Conservation (phyloP, 2,329 filamentous ascomycete genomes). For the Fusarium bulbicola region DNA sequence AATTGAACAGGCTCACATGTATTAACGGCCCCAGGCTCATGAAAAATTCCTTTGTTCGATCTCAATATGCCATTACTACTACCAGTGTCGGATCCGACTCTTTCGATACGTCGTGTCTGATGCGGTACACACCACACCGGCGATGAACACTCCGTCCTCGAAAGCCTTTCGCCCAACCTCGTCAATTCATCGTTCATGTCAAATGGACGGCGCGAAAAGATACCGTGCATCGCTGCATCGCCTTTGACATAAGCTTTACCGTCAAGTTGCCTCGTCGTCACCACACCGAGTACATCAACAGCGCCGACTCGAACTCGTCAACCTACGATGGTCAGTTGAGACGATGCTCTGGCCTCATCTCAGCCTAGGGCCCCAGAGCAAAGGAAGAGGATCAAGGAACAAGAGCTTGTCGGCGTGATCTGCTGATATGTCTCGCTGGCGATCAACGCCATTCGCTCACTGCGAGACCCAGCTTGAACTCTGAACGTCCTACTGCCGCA, state of each 20-base stretch:
- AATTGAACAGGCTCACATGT: neutral
- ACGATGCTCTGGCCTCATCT: neutral
- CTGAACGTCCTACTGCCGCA: neutral
- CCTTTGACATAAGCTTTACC: neutral
- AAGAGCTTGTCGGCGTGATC: neutral
- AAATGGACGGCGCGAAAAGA: neutral
- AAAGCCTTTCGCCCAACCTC: neutral
- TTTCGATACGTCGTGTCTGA: neutral
- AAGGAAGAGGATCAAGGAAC: rapidly evolving
- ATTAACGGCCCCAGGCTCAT: neutral
- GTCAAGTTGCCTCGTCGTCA: neutral
- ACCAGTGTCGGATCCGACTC: neutral
- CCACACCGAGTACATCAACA: neutral
- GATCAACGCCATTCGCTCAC: neutral
- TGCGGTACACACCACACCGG: no score
- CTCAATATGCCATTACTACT: neutral
- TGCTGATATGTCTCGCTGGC: neutral
- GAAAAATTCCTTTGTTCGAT: neutral
- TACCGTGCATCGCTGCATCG: neutral
- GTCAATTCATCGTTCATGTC: neutral
- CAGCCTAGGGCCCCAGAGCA: neutral
- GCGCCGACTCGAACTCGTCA: neutral
- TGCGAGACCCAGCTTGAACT: neutral
- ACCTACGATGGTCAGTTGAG: no score
- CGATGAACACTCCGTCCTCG: neutral